A percentile compares a stretch with the other conserved stretches of the same genome.
These are phyloP conservation scores for Psilocybe mexicana DNA, from an alignment of 1,284 basidiomycete genomes.

Conservation along the genomic window DNA sequence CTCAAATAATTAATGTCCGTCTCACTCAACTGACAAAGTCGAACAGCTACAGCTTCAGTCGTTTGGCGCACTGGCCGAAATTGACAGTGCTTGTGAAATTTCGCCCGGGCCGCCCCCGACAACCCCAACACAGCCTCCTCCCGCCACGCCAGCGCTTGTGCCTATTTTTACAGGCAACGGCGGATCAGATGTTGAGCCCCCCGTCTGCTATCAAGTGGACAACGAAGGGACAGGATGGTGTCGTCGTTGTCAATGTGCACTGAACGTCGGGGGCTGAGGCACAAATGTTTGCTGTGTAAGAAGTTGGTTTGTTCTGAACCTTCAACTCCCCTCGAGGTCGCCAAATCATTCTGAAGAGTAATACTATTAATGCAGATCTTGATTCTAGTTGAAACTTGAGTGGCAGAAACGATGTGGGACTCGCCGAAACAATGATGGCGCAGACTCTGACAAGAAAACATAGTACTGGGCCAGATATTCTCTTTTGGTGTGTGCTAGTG, in stretches of 20 bases:
- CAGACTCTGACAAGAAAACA: neutral
- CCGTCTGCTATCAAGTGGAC: neutral
- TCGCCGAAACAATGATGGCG: neutral
- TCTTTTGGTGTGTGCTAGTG: neutral
- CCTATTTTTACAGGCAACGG: neutral
- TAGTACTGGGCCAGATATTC: neutral
- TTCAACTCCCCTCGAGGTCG: too few species aligned
- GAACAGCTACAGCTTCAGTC: neutral
- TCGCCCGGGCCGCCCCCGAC: neutral
- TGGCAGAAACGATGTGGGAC: too few species aligned
- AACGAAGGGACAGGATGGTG: neutral
- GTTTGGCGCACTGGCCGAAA: too few species aligned
- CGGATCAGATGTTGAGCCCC: neutral
- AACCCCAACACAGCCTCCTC: neutral
- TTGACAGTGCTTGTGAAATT: neutral
- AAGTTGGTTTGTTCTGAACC: too few species aligned
- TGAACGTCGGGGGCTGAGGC: too few species aligned
- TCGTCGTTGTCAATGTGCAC: too few species aligned
- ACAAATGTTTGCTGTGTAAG: too few species aligned
- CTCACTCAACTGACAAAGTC: neutral
- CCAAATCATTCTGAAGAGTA: too few species aligned
- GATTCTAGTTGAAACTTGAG: too few species aligned
- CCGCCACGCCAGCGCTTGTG: neutral
- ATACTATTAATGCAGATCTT: too few species aligned
- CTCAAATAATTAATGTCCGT: neutral